These are phyloP conservation scores for Dryas integrifolia DNA, from an alignment of 331 rosid genomes.

Conservation along the genomic window DNA sequence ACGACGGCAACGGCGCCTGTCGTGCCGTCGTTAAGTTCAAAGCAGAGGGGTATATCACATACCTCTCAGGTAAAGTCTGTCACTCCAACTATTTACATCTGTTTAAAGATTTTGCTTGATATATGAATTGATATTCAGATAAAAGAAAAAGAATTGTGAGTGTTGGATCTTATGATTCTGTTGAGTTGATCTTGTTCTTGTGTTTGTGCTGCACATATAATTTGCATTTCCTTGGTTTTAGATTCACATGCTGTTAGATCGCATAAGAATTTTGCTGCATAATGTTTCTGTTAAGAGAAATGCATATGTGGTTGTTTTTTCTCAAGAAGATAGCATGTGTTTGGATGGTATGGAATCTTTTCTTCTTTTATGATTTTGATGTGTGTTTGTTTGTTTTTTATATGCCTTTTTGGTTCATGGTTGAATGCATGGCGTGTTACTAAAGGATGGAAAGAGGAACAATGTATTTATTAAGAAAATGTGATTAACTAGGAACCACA, in stretches of 20 bases:
- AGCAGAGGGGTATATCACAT: conserved; percentile 4
- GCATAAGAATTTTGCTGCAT: background rate
- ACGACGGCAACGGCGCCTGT: conserved; percentile 20
- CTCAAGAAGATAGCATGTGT: background rate
- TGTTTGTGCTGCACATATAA: background rate
- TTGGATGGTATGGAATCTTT: background rate
- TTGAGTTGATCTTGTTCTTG: background rate
- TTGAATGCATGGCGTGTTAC: background rate
- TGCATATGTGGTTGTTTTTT: background rate
- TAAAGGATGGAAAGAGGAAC: background rate
- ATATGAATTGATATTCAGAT: background rate
- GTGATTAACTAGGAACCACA: background rate
- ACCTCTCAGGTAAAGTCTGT: too few relatives aligned
- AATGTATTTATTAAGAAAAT: background rate
- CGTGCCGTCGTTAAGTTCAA: conserved; percentile 36
- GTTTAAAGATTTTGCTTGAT: background rate
- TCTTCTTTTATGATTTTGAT: background rate
- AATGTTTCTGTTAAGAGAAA: background rate
- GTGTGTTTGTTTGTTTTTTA: background rate
- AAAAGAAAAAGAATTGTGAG: background rate
- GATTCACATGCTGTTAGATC: background rate
- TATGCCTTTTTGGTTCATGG: background rate
- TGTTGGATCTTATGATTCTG: background rate
- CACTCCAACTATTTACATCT: conserved; percentile 18
- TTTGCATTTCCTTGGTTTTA: background rate